Evolutionary conservation across 805 yeast genomes (phyloP), one percentile per base, ranked within the genome.

Genomic region (Hanseniaspora clermontiae): DNA sequence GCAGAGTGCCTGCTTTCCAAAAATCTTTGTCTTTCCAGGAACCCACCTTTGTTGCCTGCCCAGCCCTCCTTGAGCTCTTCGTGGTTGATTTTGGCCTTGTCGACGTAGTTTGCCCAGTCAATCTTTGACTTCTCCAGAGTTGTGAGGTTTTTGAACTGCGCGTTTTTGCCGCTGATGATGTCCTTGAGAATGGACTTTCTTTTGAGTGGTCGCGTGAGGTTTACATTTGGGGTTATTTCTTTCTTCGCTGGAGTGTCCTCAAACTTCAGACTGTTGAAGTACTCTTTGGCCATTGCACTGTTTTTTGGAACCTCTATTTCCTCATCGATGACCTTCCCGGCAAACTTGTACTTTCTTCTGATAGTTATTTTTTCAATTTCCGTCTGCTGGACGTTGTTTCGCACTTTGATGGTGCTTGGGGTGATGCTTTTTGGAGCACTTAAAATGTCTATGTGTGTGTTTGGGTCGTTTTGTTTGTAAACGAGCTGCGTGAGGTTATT

Each of bases 21-120:
- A 77, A 93, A 93, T 61, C 86, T 96, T 68, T 91, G 97, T 65
- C 81, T 88, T 60, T 87, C 95, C 64, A 93, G 72, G 69, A 83
- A 93, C 9, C 98, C 98, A 53, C 83, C 93, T 72, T 86, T 90
- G 14, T 38, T 48, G 5, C 57, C 57, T 9, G 42, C 48, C 57
- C 57, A 53, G 66, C 89, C 90, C 65, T 83, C 84, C 57, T 79
- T 76, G 49, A 76, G 77, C 65, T 93, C 77, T 60, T 93, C 98
- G 61, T 87, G 96, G 53, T 79, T 76, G 49, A 93, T 82, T 32
- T 49, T 45, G 60, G 83, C 82, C 61, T 84, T 77, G 69, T 91
- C 97, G 34, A 93, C 96, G 70, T 86, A 89, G 49, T 86, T 80
- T 0, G 95, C 95, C 95, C 97, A 93, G 69, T 93, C 98, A 51